Evolutionary conservation across 768 basidiomycete species (phyloP), one percentile per base, ranked within the genome.

Genomic region (Kwoniella sp.): DNA sequence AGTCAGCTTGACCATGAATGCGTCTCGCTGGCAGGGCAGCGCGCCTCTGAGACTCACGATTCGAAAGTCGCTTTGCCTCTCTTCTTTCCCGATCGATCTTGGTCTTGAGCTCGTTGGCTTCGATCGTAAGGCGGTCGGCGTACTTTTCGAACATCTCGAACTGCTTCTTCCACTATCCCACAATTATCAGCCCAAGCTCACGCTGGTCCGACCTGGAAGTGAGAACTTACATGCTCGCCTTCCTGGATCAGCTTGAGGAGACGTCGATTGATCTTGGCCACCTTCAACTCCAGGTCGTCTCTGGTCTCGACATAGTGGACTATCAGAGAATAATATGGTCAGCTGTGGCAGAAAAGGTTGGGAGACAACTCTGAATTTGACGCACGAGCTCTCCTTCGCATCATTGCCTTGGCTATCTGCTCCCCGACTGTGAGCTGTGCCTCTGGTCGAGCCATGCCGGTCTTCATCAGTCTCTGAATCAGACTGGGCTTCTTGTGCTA

Each of bases 131-230:
- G 75, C 90, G 89, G 83, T 94, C 93, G 8, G 93, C 93, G 76
- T 94, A 93, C 79, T 89, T 88, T 79, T 96, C 93, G 71, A 96
- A 95, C 15, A 90, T 89, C 56, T 93, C 90, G 72, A 95, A 95
- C 77, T 93, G 94, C 81, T 93, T 90, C 64, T 92, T 85, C 92
- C 93, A 95, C 53, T 79, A 53, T 7, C 0, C 4, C 26, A 57
- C 8, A 29, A 8, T 31, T 22, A 63, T n/a, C 20, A 55, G 11
- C 17, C 26, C 15, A 0, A 3, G 15, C 3, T 13, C 4, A 25
- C 26, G 11, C 20, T 20, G n/a, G 20, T 15, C 20, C 25, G 13
- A 1, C 25, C 56, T 41, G 31, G 20, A 55, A 20, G 20, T 4
- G 20, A 12, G 1, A 26, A 63, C 77, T 68, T 30, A 79, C 77